Percentiles rank a stretch among this genome's conserved stretches.
phyloP scores from a whole-genome alignment of 2,329 filamentous ascomycete genomes.

The Cadophora gregata region DNA sequence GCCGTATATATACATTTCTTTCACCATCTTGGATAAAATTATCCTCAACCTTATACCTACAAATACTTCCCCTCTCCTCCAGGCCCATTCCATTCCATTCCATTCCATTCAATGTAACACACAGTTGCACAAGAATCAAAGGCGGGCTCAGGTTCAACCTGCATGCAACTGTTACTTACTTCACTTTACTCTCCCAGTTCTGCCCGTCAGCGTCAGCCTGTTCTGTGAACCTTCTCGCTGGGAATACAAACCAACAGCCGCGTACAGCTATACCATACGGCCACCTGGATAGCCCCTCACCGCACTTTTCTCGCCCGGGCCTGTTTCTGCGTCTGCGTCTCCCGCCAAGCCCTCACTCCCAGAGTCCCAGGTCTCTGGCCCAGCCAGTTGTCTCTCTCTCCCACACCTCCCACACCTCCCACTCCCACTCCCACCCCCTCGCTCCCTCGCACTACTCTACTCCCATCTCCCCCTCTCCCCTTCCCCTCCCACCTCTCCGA shows the following conservation, averaged over 20 bases:
- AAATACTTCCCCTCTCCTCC: not conserved
- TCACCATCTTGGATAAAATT: not conserved
- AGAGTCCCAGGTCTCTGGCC: not conserved
- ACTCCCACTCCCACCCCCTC: slow-evolving; percentile 2
- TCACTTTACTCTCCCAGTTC: slow-evolving; percentile 8
- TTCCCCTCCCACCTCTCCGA: slow-evolving; percentile 10
- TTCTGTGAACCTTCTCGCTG: too few species aligned
- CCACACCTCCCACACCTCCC: slow-evolving; percentile 3
- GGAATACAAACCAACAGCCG: too few species aligned
- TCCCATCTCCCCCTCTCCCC: too few species aligned
- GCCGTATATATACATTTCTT: not conserved
- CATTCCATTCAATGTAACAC: not conserved
- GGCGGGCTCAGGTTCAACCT: not conserved
- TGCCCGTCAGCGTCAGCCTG: too few species aligned
- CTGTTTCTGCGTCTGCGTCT: not conserved
- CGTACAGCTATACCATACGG: slow-evolving; percentile 12
- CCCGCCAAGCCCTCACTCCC: not conserved
- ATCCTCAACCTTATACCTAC: not conserved
- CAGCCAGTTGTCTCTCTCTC: slow-evolving; percentile 3
- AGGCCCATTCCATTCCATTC: not conserved
- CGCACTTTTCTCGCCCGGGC: not conserved
- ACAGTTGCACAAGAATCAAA: not conserved
- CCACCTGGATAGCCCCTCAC: not conserved
- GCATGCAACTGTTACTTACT: not conserved
- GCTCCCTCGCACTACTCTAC: too few species aligned